Base-by-base conservation (phyloP, 2,329 filamentous ascomycete species). In the Neobulgaria alba region DNA sequence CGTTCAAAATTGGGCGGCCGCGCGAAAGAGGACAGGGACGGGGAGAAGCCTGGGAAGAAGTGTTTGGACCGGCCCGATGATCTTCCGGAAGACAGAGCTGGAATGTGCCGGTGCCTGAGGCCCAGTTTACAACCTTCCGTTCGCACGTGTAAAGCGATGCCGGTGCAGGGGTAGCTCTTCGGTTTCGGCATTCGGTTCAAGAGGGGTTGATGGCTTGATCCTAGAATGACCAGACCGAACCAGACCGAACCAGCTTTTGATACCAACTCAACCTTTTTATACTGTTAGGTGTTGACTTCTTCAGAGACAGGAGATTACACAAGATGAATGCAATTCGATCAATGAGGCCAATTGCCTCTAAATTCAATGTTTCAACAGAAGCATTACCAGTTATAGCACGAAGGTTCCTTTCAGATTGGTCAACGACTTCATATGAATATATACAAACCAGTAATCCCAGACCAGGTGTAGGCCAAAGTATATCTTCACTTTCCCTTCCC, bases 391-490 rank as follows among this genome's bases (percentile, higher is more conserved):
- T 53, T 17, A 45, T 56, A 41, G 46, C 49, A 50, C 50, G 57
- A 26, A 41, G 39, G 31, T 53, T 45, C 42, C 23, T 7, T 26
- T 58, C 57, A 16, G 44, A 48, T 10, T 58, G 58, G 33, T 55
- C 63, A 38, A 38, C 43, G 4, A 52, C 50, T 43, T 64, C 63
- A 39, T 95, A 93, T 65, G 84, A 95, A 59, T 82, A 82, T 64
- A 80, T 96, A 54, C 70, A 92, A 53, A 79, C 87, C 37, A 87
- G 85, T 14, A 78, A 77, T 51, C 90, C 90, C 8, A 84, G 82
- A 63, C 82, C 85, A n/a, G 88, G 89, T 37, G 89, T 98, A 43
- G 86, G 85, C 2, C 75, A 95, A 67, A 85, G 90, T 95, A 72
- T 21, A 33, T 41, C 18, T 14, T 31, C 33, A n/a, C n/a, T 21